Evolutionary conservation across 176 grass and related monocot species (phyloP).

Genomic region (Poa annua): DNA sequence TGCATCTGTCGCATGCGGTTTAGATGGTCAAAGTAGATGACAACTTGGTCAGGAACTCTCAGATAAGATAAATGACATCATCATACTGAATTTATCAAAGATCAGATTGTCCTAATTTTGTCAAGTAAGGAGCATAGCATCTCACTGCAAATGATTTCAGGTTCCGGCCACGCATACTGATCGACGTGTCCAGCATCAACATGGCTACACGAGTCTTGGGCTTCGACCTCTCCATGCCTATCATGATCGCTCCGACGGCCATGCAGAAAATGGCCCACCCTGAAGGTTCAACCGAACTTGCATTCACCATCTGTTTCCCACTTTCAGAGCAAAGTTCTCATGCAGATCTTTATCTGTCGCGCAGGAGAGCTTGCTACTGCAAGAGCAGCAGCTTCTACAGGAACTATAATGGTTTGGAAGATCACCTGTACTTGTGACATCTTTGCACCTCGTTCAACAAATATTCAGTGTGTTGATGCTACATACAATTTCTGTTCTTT

Average conservation of each 20-base stretch:
- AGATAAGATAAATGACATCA: conserved; percentile 28
- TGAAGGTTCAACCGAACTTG: conserved; percentile 52
- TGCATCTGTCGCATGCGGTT: conserved; percentile 22
- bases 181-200: conserved; percentile 81
- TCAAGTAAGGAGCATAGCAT: too few species aligned
- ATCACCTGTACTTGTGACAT: neutral
- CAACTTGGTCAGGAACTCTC: conserved; percentile 51
- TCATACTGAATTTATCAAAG: neutral
- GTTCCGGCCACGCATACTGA: conserved; percentile 76
- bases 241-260: conserved; percentile 91
- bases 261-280: conserved; percentile 99
- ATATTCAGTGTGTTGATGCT: conserved; percentile 9
- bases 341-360: conserved; percentile 17
- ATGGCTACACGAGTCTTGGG: conserved; percentile 71
- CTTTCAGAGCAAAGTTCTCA: conserved; percentile 20
- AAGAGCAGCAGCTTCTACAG: conserved; percentile 79
- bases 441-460: neutral
- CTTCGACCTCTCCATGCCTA: conserved; percentile 90
- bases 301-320: neutral
- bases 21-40: conserved; percentile 45
- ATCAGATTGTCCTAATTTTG: neutral
- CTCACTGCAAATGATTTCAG: conserved; percentile 43
- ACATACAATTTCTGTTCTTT: conserved; percentile 18
- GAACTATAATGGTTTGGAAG: conserved; percentile 85
- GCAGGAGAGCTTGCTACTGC: conserved; percentile 95